Base-by-base conservation (phyloP, 2,329 filamentous ascomycete genomes). In the Cercospora zeina region DNA sequence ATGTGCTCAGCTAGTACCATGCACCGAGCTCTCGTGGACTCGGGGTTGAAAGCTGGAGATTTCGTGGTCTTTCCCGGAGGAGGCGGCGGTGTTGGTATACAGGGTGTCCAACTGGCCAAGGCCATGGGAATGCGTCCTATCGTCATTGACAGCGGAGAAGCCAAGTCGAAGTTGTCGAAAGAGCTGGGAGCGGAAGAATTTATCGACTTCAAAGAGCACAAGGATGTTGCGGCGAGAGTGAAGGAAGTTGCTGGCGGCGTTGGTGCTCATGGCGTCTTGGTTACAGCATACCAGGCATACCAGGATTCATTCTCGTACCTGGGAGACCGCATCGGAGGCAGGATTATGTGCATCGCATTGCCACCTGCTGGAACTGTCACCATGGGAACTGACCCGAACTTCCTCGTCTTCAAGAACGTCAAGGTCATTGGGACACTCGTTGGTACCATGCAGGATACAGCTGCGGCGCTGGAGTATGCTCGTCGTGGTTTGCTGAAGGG, bases 1-100 rank as follows among this genome's bases (percentile, higher is more conserved):
- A 85, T 87, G 82, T 87, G 85, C 73, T 80, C 77, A 31, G 82
- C 81, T 0, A 81, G 79, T 6, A 87, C 85, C 1, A 82, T 85
- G 62, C 84, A 86, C 70, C 79, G 82, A 3, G 81, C 83, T 1
- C 76, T 87, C 54, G 77, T 80, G 14, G 80, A 83, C 34, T 81
- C 80, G 0, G 77, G 75, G 1, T 72, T 85, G 6, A 75, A 75
- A 58, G 74, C 82, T 0, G 81, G 83, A 11, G 75, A 84, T 58
- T 85, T 81, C 80, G 82, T 82, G 0, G 79, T 81, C 13, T 83
- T 84, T 64, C 80, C 81, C 2, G 82, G 82, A n/a, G 82, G 80
- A 0, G 83, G 79, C 14, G 79, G 83, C 9, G 83, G 80, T 24
- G 81, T 85, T 4, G 83, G 83, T 6, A 82, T 85, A 60, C 83